phyloP scores from a whole-genome alignment of 495 filamentous ascomycete species.

The Neurospora sp. region DNA sequence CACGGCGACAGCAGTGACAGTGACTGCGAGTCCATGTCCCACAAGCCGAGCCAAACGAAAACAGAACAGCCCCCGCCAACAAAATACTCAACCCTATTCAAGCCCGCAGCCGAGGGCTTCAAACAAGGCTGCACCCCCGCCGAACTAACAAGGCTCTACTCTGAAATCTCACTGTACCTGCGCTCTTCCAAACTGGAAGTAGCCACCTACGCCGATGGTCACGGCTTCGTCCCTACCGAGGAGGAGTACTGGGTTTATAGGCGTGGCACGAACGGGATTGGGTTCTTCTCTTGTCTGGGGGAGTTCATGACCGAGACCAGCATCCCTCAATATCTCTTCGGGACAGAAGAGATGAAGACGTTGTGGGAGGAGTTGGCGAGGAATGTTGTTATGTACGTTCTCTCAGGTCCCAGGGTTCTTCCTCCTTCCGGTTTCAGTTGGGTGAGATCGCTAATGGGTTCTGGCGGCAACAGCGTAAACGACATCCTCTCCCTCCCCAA shows the following conservation, averaged over 20 bases:
- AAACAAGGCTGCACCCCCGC: not conserved
- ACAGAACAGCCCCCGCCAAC: conserved; percentile 5
- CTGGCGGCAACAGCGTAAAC: conserved; percentile 6
- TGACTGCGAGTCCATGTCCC: too few relatives aligned
- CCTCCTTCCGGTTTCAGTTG: too few relatives aligned
- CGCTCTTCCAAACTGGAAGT: not conserved
- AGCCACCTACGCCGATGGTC: not conserved
- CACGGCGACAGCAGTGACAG: too few relatives aligned
- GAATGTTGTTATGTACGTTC: conserved; percentile 3
- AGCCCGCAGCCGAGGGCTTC: not conserved
- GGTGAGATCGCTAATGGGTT: too few relatives aligned
- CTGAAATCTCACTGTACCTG: not conserved
- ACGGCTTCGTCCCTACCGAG: conserved; percentile 14
- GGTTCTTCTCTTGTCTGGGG: conserved; percentile 14
- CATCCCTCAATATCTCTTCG: conserved; percentile 4
- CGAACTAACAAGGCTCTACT: not conserved
- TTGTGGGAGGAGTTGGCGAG: conserved; percentile 21
- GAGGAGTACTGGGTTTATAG: conserved; percentile 21
- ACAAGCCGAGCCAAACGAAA: too few relatives aligned
- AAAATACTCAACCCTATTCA: conserved; percentile 12
- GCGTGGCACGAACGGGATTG: conserved; percentile 20
- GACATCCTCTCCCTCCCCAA: conserved; percentile 26
- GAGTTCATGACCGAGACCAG: conserved; percentile 16
- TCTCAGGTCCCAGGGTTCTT: too few relatives aligned
- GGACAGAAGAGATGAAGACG: conserved; percentile 11